These are phyloP conservation scores for Colletotrichum sp. DNA, from an alignment of 2,329 filamentous ascomycete genomes.

Conservation along the genomic window DNA sequence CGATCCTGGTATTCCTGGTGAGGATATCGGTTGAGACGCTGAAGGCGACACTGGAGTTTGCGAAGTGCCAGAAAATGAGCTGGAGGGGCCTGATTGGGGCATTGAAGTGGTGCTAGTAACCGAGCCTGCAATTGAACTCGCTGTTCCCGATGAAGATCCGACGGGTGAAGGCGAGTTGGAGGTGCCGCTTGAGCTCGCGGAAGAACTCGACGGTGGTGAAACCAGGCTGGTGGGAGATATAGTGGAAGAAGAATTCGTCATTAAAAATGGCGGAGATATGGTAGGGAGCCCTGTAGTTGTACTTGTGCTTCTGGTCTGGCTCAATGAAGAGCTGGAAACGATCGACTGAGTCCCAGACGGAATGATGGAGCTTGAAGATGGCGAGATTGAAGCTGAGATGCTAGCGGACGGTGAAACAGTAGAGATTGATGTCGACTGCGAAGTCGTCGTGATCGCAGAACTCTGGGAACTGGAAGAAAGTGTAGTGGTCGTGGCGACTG, in stretches of 20 bases:
- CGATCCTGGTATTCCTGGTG: background rate
- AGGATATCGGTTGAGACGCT: background rate
- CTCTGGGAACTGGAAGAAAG: background rate
- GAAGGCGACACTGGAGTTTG: background rate
- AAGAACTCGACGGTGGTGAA: background rate
- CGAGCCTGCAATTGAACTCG: background rate
- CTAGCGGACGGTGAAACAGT: background rate
- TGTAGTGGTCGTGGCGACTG: background rate
- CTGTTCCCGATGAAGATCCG: background rate
- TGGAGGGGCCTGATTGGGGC: background rate
- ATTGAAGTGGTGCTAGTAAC: background rate
- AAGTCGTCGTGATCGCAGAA: background rate
- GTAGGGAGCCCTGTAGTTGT: background rate
- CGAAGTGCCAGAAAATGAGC: background rate
- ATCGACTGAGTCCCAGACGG: background rate
- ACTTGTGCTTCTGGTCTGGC: background rate
- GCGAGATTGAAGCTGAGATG: background rate
- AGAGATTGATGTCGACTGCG: background rate
- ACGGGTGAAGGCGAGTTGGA: background rate
- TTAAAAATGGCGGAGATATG: background rate
- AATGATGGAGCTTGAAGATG: background rate
- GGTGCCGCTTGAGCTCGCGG: background rate
- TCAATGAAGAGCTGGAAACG: background rate
- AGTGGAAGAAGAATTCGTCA: background rate
- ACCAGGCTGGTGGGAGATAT: background rate